phyloP scores from a whole-genome alignment of 192 early-diverging fungal genomes.

The Coemansia sp. region DNA sequence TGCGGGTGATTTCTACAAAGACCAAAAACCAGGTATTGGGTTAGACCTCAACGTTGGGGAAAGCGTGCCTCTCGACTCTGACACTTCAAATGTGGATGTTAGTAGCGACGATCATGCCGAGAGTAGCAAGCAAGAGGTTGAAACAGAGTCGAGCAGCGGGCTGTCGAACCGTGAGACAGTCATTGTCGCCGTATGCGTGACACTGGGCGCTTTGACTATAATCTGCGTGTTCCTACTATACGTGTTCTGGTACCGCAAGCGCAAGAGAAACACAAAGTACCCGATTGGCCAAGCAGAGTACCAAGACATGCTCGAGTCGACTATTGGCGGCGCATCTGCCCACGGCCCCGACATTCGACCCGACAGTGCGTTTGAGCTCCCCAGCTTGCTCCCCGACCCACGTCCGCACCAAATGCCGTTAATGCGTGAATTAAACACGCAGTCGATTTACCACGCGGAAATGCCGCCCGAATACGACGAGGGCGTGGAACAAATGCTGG shows the following conservation, averaged over 20 bases:
- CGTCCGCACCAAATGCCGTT: too few relatives aligned
- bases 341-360: neutral
- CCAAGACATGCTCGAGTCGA: conserved; percentile 1
- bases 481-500: neutral
- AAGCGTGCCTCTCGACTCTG: neutral
- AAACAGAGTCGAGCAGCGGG: neutral
- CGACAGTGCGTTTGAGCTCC: neutral
- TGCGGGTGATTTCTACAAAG: neutral
- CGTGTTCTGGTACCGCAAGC: neutral
- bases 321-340: neutral
- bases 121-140: too few relatives aligned
- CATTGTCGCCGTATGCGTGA: conserved; percentile 1
- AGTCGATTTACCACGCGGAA: neutral
- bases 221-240: neutral
- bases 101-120: too few relatives aligned
- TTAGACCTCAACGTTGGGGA: neutral
- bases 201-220: neutral
- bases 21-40: neutral
- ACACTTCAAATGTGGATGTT: neutral
- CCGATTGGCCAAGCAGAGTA: neutral
- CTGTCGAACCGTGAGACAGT: neutral
- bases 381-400: neutral
- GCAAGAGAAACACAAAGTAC: neutral
- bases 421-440: neutral
- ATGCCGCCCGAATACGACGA: conserved; percentile 5